A percentile compares a stretch with the other conserved stretches of the same genome.
Evolutionary conservation across 345 rosid species (phyloP).

Genomic region (Salix dunnii): DNA sequence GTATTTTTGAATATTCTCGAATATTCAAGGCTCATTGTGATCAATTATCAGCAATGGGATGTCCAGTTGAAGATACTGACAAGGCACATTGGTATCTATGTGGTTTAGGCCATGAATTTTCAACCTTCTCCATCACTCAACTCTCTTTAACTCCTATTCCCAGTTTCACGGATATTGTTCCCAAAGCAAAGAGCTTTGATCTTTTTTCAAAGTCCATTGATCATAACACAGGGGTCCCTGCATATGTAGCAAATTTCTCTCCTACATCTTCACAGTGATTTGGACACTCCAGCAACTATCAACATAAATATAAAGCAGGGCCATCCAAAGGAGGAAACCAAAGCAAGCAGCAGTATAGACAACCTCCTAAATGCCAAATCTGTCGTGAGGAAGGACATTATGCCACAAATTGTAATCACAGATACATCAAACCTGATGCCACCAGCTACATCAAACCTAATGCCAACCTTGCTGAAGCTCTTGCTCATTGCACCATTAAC

Average conservation of each 20-base stretch:
- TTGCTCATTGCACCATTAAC: no score
- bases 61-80: background rate
- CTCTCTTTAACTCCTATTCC: background rate
- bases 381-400: constrained; percentile 8
- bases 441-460: background rate
- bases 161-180: background rate
- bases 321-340: no score
- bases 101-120: background rate
- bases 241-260: no score
- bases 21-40: background rate
- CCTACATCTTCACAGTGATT: no score
- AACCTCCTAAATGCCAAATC: background rate
- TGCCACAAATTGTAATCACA: background rate
- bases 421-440: no score
- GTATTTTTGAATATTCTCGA: background rate
- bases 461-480: background rate
- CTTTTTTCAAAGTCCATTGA: constrained; percentile 2
- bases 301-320: background rate
- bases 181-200: background rate
- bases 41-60: background rate
- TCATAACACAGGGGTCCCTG: no score
- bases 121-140: background rate
- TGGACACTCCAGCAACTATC: no score
- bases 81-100: background rate
- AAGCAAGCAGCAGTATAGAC: background rate